phyloP scores from a whole-genome alignment of 176 grass and related monocot species.

The Poa pratensis region DNA sequence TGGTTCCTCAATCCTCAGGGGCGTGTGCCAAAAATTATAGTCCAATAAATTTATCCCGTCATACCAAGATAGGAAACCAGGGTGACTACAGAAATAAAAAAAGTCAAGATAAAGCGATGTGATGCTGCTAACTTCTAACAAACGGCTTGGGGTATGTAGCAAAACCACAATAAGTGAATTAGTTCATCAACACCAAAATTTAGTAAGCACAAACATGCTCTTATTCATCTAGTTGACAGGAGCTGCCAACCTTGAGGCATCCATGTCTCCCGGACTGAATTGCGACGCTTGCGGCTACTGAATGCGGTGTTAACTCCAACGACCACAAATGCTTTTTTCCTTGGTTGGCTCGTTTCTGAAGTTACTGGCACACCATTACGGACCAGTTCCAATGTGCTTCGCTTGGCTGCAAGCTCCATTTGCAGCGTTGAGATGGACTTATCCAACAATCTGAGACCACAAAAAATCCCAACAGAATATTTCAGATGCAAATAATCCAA shows the following conservation, averaged over 20 bases:
- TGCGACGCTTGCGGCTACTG: conserved; percentile 90
- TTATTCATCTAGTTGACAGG: conserved; percentile 33
- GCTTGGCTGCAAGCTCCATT: conserved; percentile 91
- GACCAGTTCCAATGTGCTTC: conserved; percentile 63
- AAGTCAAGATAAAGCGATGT: neutral
- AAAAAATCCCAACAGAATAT: conserved; percentile 32
- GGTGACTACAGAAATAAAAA: neutral
- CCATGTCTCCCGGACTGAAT: conserved; percentile 93
- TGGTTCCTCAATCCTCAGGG: neutral
- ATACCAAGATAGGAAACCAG: neutral
- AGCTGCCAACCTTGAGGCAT: conserved; percentile 90
- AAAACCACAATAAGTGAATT: conserved; percentile 10
- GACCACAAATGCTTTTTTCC: conserved; percentile 85
- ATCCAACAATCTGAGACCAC: conserved; percentile 83
- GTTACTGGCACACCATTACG: conserved; percentile 50
- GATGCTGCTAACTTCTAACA: neutral
- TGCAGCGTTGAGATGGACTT: conserved; percentile 97
- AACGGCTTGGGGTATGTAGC: conserved; percentile 1
- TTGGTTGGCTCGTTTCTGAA: conserved; percentile 46
- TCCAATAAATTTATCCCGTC: neutral
- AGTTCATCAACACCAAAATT: conserved; percentile 37
- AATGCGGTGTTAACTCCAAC: conserved; percentile 93
- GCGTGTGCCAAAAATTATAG: neutral
- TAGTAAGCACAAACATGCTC: conserved; percentile 18
- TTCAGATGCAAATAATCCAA: conserved; percentile 43